Base-by-base conservation (phyloP, 805 yeast genomes). In the Barnettozyma populi region DNA sequence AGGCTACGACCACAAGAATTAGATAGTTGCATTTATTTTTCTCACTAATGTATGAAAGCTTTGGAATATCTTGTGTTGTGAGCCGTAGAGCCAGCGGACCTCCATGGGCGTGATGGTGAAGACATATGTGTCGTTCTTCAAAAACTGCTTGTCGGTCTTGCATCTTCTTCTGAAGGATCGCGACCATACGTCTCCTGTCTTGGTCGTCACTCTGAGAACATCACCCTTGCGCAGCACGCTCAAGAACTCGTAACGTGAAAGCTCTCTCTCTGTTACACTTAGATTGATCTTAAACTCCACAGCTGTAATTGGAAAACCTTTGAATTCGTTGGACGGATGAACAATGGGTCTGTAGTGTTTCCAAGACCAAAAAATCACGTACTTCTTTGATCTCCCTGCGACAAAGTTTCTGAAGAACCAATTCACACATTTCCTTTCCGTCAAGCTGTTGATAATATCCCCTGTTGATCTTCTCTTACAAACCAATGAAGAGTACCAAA, bases 401-500 rank as follows among this genome's bases (percentile, higher is more conserved):
- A 57, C 53, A 45, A 52, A 60, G 24, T 44, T 47, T 24, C 46
- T 52, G 1, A 58, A 38, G 29, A 48, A 49, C 47, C 48, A 59
- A 41, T 60, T 60, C 2, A 23, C 16, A 14, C 44, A 38, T 2
- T 42, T 32, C 2, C 18, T 36, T 20, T 1, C 25, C 7, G 1
- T 41, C n/a, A n/a, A 55, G 36, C 23, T 44, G 25, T 2, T 29
- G 23, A 53, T 37, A 7, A 60, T 35, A 5, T 25, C 36, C 2
- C 23, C 37, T 1, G 56, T 34, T 0, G 63, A 57, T 2, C 47
- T 42, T 32, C 49, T 57, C 43, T 64, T 57, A 3, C 72, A 72
- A 8, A 70, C 47, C 63, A 71, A 50, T 7, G 74, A 63, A n/a
- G 75, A 64, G 51, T 59, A 72, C 77, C 77, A 73, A 4, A 41